A percentile compares a stretch with the other conserved stretches of the same genome.
Conservation (phyloP, 2,329 filamentous ascomycete species). For the Ophiognomonia clavigignenti-juglandacearum region DNA sequence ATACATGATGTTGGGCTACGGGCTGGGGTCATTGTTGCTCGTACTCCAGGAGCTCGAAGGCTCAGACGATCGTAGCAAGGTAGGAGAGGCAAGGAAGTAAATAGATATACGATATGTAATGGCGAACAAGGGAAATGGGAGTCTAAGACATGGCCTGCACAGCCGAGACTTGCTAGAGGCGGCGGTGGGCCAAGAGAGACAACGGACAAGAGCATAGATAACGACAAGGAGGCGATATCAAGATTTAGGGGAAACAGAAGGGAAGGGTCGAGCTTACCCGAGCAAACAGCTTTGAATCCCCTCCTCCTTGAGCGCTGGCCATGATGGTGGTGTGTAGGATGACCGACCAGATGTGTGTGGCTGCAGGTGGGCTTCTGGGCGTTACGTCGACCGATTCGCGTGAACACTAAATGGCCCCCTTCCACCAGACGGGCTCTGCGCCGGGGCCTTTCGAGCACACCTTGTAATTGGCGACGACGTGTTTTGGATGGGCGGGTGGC, state of each 20-base stretch:
- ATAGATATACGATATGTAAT: conserved; percentile 1
- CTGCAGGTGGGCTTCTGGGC: conserved; percentile 8
- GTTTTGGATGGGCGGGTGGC: conserved; percentile 2
- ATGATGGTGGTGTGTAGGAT: conserved; percentile 33
- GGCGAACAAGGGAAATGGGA: conserved; percentile 7
- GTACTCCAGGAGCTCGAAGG: conserved; percentile 1
- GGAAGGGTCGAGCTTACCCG: conserved; percentile 58
- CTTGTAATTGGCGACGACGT: conserved; percentile 9
- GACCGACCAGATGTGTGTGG: too few species aligned
- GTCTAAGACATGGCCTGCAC: conserved; percentile 16
- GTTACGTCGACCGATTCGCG: conserved; percentile 10
- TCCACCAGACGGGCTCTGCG: conserved; percentile 5
- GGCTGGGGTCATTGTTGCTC: background rate
- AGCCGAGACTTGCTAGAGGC: conserved; percentile 7
- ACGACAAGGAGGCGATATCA: background rate
- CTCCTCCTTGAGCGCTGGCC: conserved; percentile 62
- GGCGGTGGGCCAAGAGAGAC: conserved; percentile 1
- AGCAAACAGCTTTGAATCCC: conserved; percentile 99
- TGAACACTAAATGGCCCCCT: conserved; percentile 5
- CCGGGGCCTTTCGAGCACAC: conserved; percentile 3
- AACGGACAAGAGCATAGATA: background rate
- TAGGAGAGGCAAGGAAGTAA: conserved; percentile 1
- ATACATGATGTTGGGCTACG: conserved; percentile 39
- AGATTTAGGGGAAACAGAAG: conserved; percentile 4
- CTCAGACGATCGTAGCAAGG: background rate